Conservation (phyloP, 2,329 filamentous ascomycete genomes). For the Cercospora janseana region DNA sequence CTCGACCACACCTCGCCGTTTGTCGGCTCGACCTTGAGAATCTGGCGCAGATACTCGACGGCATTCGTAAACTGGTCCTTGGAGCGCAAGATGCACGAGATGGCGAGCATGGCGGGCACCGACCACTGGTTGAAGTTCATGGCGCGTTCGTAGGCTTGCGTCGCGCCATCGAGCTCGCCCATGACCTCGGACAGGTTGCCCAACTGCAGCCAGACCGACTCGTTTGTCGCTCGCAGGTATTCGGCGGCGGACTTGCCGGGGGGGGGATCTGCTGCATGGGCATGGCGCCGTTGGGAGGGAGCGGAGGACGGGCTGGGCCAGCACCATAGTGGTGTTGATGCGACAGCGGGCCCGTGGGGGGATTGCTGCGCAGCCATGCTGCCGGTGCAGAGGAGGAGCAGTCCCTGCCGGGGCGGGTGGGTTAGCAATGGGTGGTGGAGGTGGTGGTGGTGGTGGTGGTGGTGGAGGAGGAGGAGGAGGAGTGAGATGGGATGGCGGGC, state of each 20-base stretch:
- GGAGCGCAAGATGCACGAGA: slow-evolving; percentile 84
- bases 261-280: slow-evolving; percentile 47
- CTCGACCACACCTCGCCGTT: slow-evolving; percentile 98
- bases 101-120: slow-evolving; percentile 87
- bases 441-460: background rate
- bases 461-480: background rate
- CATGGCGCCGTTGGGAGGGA: slow-evolving; percentile 53
- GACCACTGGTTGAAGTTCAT: slow-evolving; percentile 85
- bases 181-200: slow-evolving; percentile 84
- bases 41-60: slow-evolving; percentile 86
- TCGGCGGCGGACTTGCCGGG: slow-evolving; percentile 67
- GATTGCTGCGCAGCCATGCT: slow-evolving; percentile 61
- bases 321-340: slow-evolving; percentile 67
- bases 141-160: slow-evolving; percentile 86
- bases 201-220: slow-evolving; percentile 87
- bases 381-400: background rate
- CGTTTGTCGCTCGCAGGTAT: slow-evolving; percentile 75
- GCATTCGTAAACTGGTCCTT: slow-evolving; percentile 93
- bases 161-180: slow-evolving; percentile 83
- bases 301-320: slow-evolving; percentile 62
- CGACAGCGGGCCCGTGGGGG: slow-evolving; percentile 66
- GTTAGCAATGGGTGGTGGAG: slow-evolving; percentile 1
- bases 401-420: background rate
- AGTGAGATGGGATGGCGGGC: too few relatives aligned
- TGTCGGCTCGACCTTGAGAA: slow-evolving; percentile 80